Percentiles rank a stretch among this genome's conserved stretches.
Conservation (phyloP, 2,329 filamentous ascomycete genomes). For the Colletotrichum tropicicola region DNA sequence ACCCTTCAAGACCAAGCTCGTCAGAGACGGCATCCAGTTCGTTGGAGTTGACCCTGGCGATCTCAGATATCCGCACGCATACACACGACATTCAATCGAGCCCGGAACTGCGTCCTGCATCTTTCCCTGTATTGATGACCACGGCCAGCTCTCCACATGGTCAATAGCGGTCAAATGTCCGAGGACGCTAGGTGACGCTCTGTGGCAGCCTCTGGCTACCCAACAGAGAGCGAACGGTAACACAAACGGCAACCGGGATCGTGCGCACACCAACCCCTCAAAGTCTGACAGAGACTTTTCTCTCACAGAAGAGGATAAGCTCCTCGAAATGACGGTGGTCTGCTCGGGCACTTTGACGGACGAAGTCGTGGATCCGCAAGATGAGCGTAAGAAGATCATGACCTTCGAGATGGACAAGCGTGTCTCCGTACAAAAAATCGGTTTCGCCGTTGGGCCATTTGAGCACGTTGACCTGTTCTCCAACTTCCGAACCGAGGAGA, state of each 20-base stretch:
- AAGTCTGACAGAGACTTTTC: constrained; percentile 50
- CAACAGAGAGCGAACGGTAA: constrained; percentile 44
- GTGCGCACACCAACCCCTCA: constrained; percentile 47
- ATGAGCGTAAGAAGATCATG: constrained; percentile 86
- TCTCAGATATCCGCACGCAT: constrained; percentile 87
- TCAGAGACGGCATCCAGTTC: constrained; percentile 91
- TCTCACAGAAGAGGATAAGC: constrained; percentile 80
- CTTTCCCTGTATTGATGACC: constrained; percentile 93
- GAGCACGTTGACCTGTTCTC: constrained; percentile 88
- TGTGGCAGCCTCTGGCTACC: constrained; percentile 57
- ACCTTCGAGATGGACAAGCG: constrained; percentile 81
- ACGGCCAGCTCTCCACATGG: constrained; percentile 84
- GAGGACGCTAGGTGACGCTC: constrained; percentile 83
- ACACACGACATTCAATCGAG: constrained; percentile 82
- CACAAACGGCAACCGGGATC: constrained; percentile 40
- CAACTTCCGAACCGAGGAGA: constrained; percentile 87
- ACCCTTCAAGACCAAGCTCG: constrained; percentile 79
- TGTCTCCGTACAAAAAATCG: constrained; percentile 87
- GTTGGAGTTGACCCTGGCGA: constrained; percentile 85
- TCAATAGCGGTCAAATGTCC: constrained; percentile 88
- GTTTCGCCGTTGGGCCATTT: constrained; percentile 94
- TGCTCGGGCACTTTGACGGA: constrained; percentile 91
- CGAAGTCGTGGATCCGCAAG: constrained; percentile 79
- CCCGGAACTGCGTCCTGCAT: constrained; percentile 84
- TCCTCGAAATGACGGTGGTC: constrained; percentile 87